Evolutionary conservation across 2,329 filamentous ascomycete genomes (phyloP).

Genomic region (Aureobasidium sp.): DNA sequence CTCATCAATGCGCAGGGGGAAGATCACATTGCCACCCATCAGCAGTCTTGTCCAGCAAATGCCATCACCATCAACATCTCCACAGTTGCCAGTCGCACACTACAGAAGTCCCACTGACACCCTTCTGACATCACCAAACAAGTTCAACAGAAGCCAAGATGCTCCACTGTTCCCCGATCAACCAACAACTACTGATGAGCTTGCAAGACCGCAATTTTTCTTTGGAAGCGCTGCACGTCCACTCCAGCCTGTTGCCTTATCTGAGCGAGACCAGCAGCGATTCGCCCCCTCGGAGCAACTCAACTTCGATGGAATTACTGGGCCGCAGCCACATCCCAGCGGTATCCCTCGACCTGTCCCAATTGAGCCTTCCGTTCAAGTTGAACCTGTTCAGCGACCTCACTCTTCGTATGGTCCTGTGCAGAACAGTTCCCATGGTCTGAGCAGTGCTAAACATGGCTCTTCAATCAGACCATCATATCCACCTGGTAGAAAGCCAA

Average conservation of each 20-base stretch:
- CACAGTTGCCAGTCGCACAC: not conserved
- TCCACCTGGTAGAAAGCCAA: not conserved
- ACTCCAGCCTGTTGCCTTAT: not conserved
- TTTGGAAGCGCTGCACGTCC: not conserved
- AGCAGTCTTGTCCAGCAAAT: not conserved
- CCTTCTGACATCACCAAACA: not conserved
- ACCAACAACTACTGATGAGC: not conserved
- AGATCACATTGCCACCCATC: not conserved
- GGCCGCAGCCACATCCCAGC: not conserved
- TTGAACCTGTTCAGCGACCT: not conserved
- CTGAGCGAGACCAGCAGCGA: not conserved
- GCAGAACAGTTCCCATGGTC: not conserved
- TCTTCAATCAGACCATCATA: not conserved
- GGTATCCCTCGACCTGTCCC: not conserved
- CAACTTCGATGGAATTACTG: not conserved
- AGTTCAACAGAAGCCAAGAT: not conserved
- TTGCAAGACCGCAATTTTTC: not conserved
- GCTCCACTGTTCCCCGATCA: not conserved
- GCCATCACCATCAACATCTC: conserved; percentile 8
- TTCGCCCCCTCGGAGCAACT: not conserved
- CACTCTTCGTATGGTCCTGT: not conserved
- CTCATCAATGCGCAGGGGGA: not conserved
- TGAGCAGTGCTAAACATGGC: not conserved
- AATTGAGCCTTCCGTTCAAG: not conserved
- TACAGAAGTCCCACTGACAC: not conserved